Base-by-base conservation (phyloP, 2,329 filamentous ascomycete species). In the Penicillium sp. region DNA sequence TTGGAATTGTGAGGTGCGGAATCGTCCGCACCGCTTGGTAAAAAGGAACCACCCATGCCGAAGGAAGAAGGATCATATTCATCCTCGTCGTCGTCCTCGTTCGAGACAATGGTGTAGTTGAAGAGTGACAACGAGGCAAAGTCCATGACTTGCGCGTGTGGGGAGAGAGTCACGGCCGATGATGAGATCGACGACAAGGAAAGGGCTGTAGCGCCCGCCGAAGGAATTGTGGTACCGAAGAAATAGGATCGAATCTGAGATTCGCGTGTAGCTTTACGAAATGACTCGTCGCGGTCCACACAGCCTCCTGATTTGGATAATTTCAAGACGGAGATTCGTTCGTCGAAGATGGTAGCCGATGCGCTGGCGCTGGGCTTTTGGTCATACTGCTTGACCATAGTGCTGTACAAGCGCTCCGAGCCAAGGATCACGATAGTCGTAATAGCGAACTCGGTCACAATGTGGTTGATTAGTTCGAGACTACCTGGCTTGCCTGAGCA, bases 211-310 rank as follows among this genome's bases (percentile, higher is more conserved):
- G 66, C 65, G 9, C 61, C 66, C 8, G 67, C 68, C 9, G 69
- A 68, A 2, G 71, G 65, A 8, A 68, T 66, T 1, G 68, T 59
- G 53, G 87, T 85, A 8, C 93, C 93, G 65, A 96, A 98, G 73
- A 98, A 98, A 69, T 98, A 98, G 59, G 90, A 85, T 56, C 86
- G 85, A 45, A 96, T 90, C 43, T 86, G 80, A 0, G 85, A 81
- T 61, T 94, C 87, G 39, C 86, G 80, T 4, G 81, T 72, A 12
- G 82, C 77, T 60, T 88, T 86, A 76, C 90, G 82, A 66, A 88
- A 94, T 0, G 72, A 65, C 34, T 84, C 80, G 54, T 90, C 85
- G 41, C 88, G 80, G 60, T 88, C 82, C 1, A 88, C 87, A 34
- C 88, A 90, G 25, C 93, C 93, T 33, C 88, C 87, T 0, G 90